Evolutionary conservation across 2,329 filamentous ascomycete species (phyloP).

Genomic region (Nannizziopsis arthrosporioides): DNA sequence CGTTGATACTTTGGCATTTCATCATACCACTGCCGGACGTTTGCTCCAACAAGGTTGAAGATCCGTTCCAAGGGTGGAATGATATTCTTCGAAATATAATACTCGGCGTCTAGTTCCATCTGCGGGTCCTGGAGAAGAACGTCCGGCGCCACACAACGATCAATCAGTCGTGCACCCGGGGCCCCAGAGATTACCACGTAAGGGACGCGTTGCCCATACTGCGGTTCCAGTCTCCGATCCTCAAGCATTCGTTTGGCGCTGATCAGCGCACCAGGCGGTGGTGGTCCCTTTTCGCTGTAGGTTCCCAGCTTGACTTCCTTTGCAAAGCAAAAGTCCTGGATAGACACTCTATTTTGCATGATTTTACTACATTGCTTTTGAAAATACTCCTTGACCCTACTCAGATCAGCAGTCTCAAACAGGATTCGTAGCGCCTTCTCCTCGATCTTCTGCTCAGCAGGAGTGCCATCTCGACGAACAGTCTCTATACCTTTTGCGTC

Average conservation of each 20-base stretch:
- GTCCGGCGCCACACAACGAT: conserved; percentile 83
- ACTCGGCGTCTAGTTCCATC: conserved; percentile 77
- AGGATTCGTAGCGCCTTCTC: conserved; percentile 80
- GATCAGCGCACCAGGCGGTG: conserved; percentile 79
- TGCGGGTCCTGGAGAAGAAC: conserved; percentile 65
- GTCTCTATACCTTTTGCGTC: conserved; percentile 99
- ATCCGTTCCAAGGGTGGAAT: conserved; percentile 92
- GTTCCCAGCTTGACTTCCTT: conserved; percentile 81
- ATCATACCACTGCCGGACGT: conserved; percentile 82
- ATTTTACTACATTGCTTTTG: conserved; percentile 84
- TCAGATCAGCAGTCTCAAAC: conserved; percentile 81
- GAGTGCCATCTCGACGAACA: conserved; percentile 84
- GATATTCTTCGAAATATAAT: conserved; percentile 92
- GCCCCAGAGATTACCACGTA: conserved; percentile 88
- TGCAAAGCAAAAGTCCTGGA: conserved; percentile 94
- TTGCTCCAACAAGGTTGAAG: conserved; percentile 90
- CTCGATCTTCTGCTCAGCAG: conserved; percentile 91
- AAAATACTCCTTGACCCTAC: conserved; percentile 79
- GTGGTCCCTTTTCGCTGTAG: conserved; percentile 68
- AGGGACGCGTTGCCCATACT: conserved; percentile 88
- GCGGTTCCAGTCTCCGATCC: conserved; percentile 76
- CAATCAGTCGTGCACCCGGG: conserved; percentile 71
- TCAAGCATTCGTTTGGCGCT: conserved; percentile 75
- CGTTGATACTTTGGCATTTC: conserved; percentile 89
- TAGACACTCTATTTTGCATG: conserved; percentile 72